Conservation (phyloP, 1,284 basidiomycete species). For the Pseudozyma thailandica region DNA sequence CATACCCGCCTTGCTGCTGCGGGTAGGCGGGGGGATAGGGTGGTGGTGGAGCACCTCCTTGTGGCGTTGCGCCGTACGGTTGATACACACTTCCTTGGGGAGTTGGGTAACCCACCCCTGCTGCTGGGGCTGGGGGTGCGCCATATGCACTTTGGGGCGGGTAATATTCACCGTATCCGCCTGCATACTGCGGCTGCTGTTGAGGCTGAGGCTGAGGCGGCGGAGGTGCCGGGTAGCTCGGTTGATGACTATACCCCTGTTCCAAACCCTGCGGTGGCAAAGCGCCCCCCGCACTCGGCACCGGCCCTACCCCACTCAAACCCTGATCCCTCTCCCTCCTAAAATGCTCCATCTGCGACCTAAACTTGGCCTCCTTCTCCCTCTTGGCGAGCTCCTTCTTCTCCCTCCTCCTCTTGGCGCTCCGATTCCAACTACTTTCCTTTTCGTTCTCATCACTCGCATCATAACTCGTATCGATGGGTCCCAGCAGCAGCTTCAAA, state of each 20-base stretch:
- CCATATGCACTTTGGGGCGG: no score
- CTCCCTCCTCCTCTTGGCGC: constrained; percentile 19
- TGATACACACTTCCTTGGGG: constrained; percentile 10
- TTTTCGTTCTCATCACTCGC: constrained; percentile 47
- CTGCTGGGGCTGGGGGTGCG: neutral
- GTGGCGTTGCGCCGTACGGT: constrained; percentile 11
- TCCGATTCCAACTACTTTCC: constrained; percentile 7
- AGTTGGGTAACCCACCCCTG: constrained; percentile 17
- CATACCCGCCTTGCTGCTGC: constrained; percentile 12
- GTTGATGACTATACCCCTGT: constrained; percentile 32
- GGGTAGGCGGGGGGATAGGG: constrained; percentile 9
- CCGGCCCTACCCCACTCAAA: constrained; percentile 14
- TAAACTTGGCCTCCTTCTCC: constrained; percentile 22
- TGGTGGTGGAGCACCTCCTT: constrained; percentile 21
- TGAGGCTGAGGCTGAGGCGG: constrained; percentile 9
- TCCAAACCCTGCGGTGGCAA: constrained; percentile 25
- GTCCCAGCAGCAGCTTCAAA: constrained; percentile 56
- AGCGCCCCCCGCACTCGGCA: constrained; percentile 43
- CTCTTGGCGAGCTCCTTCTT: constrained; percentile 27
- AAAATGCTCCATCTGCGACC: constrained; percentile 18
- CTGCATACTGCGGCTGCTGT: neutral
- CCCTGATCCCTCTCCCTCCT: constrained; percentile 25
- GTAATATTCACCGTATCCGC: neutral
- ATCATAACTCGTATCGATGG: constrained; percentile 58
- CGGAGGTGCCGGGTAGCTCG: constrained; percentile 20